Conservation (phyloP, 768 basidiomycete genomes). For the Leccinum uliginosum region DNA sequence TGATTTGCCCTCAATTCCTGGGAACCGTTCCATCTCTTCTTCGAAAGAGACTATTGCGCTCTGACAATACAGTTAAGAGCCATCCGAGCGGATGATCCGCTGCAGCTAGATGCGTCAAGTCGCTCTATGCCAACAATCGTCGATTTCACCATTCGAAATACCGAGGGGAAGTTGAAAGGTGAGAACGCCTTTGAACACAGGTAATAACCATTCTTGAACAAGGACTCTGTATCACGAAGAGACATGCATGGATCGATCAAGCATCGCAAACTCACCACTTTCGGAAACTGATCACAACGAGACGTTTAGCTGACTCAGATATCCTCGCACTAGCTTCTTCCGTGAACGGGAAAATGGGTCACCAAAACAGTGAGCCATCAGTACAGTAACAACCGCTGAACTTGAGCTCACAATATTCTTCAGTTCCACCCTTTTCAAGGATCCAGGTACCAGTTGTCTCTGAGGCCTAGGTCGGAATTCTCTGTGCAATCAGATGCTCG, state of each 20-base stretch:
- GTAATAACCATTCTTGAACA: neutral
- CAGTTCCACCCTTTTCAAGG: neutral
- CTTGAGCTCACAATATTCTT: neutral
- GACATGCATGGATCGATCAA: neutral
- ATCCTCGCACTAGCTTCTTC: neutral
- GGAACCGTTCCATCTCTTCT: neutral
- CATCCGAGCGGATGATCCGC: conserved; percentile 37
- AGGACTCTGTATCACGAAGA: conserved; percentile 3
- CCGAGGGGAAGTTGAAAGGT: conserved; percentile 10
- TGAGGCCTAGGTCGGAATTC: conserved; percentile 5
- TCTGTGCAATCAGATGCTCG: neutral
- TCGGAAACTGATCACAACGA: neutral
- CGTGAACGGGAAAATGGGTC: neutral
- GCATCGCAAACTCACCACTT: neutral
- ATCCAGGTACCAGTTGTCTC: conserved; percentile 10
- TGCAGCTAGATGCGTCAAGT: conserved; percentile 19
- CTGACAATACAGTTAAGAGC: conserved; percentile 66
- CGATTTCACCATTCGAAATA: neutral
- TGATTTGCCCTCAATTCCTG: neutral
- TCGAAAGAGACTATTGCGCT: conserved; percentile 60
- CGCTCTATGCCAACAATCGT: conserved; percentile 6
- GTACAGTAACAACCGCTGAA: no score
- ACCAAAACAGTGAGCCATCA: conserved; percentile 11
- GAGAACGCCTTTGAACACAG: neutral
- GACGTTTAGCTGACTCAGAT: neutral